phyloP scores from a whole-genome alignment of 495 filamentous ascomycete species.

The Pyrenula aspistea region DNA sequence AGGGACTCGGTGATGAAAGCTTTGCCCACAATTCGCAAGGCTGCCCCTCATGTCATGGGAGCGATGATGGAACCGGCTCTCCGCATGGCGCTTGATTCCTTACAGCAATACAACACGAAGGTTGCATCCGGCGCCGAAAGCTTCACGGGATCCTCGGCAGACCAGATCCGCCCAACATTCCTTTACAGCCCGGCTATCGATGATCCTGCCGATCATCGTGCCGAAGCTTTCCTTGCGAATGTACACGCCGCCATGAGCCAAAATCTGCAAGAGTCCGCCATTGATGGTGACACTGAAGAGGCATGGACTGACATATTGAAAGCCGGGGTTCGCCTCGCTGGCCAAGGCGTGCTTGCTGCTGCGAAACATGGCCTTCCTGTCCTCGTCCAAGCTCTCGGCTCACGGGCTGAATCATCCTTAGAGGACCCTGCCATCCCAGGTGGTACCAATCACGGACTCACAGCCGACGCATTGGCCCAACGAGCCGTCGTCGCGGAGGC shows the following conservation, averaged over 20 bases:
- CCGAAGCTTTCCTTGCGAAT: constrained; percentile 8
- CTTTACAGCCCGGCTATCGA: constrained; percentile 7
- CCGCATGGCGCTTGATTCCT: constrained; percentile 9
- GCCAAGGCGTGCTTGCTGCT: constrained; percentile 8
- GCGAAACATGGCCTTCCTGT: constrained; percentile 11
- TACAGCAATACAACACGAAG: constrained; percentile 9
- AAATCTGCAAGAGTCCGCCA: constrained; percentile 8
- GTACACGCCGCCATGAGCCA: constrained; percentile 4
- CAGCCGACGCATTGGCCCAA: constrained; percentile 8
- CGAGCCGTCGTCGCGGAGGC: constrained; percentile 24
- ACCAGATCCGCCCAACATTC: constrained; percentile 1
- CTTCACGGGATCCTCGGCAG: constrained; percentile 1
- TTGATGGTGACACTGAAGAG: constrained; percentile 11
- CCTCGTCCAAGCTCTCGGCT: constrained; percentile 6
- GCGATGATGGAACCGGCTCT: constrained; percentile 13
- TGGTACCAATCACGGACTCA: constrained; percentile 2
- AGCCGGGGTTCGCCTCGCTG: constrained; percentile 11
- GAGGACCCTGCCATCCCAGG: constrained; percentile 5
- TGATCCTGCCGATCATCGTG: constrained; percentile 6
- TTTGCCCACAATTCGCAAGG: constrained; percentile 7
- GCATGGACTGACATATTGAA: constrained; percentile 14
- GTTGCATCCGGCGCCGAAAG: constrained; percentile 5
- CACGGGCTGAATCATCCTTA: constrained; percentile 4
- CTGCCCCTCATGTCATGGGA: constrained; percentile 10
- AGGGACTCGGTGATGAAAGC: constrained; percentile 5